Conservation (phyloP, 306 rosid genomes). For the Vicia faba region DNA sequence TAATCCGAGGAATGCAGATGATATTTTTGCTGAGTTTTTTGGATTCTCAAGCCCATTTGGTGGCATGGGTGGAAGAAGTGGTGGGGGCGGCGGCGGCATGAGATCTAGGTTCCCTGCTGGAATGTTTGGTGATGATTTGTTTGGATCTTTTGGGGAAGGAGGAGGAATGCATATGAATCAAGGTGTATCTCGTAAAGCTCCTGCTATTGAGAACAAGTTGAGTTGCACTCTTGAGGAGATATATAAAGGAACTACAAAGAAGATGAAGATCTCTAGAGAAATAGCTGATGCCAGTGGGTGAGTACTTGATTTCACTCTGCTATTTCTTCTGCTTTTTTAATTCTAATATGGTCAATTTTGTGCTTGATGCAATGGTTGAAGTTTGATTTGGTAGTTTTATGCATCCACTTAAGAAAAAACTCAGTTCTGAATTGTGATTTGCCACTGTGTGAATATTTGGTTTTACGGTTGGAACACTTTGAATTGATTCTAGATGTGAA, state of each 20-base stretch:
- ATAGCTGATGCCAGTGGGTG: conserved; percentile 61
- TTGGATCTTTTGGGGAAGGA: conserved; percentile 53
- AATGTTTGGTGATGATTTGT: conserved; percentile 60
- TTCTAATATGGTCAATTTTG: conserved; percentile 11
- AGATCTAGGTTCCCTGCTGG: conserved; percentile 62
- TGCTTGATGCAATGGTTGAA: conserved; percentile 5
- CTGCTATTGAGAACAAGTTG: conserved; percentile 58
- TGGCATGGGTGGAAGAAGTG: conserved; percentile 56
- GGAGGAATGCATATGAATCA: conserved; percentile 51
- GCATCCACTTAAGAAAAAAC: not conserved
- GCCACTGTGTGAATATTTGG: not conserved
- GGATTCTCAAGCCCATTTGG: conserved; percentile 61
- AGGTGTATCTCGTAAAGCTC: conserved; percentile 52
- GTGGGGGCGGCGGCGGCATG: conserved; percentile 43
- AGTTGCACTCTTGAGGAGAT: conserved; percentile 68
- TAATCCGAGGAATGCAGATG: conserved; percentile 69
- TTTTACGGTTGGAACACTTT: not conserved
- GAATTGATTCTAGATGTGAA: not conserved
- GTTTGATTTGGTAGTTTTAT: not conserved
- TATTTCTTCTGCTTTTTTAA: not conserved
- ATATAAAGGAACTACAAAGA: conserved; percentile 57
- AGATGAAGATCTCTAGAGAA: conserved; percentile 71
- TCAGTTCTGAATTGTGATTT: not conserved
- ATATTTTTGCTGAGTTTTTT: conserved; percentile 64
- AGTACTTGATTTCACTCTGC: conserved; percentile 6